phyloP scores from a whole-genome alignment of 345 rosid genomes.

The Brassica cretica region DNA sequence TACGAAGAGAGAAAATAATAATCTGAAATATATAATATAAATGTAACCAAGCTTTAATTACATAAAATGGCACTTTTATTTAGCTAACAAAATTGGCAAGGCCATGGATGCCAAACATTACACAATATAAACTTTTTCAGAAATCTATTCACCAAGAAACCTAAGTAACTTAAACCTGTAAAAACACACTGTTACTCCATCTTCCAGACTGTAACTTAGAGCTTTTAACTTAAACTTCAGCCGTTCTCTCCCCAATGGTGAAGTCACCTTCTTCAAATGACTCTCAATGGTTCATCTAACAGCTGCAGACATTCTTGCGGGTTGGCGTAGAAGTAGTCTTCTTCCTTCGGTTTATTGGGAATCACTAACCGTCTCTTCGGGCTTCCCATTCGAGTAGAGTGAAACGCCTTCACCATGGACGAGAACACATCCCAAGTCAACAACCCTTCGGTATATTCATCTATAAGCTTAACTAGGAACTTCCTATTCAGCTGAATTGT shows the following conservation, averaged over 20 bases:
- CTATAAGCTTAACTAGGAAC: slow-evolving; percentile 72
- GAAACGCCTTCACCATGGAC: slow-evolving; percentile 62
- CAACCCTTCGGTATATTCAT: slow-evolving; percentile 58
- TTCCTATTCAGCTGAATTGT: slow-evolving; percentile 68
- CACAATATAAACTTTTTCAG: slow-evolving; percentile 31
- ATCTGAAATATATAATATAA: slow-evolving; percentile 19
- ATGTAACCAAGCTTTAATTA: slow-evolving; percentile 1
- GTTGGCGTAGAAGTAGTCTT: slow-evolving; percentile 91
- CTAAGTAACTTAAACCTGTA: slow-evolving; percentile 28
- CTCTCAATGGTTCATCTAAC: slow-evolving; percentile 62
- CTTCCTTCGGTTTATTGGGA: slow-evolving; percentile 89
- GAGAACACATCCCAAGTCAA: slow-evolving; percentile 88
- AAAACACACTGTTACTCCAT: slow-evolving; percentile 20
- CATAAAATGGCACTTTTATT: slow-evolving; percentile 3
- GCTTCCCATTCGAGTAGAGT: slow-evolving; percentile 70
- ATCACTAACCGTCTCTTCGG: slow-evolving; percentile 60
- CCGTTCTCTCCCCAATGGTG: slow-evolving; percentile 27
- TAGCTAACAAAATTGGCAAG: slow-evolving; percentile 38
- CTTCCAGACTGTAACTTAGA: slow-evolving; percentile 11
- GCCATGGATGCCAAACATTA: slow-evolving; percentile 39
- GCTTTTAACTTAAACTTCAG: slow-evolving; percentile 2
- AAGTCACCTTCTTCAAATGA: slow-evolving; percentile 30
- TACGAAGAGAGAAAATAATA: background rate
- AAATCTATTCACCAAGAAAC: slow-evolving; percentile 26
- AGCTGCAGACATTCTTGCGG: slow-evolving; percentile 89